These are phyloP conservation scores for Alternaria consortialis DNA, from an alignment of 2,329 filamentous ascomycete species.

Conservation along the genomic window DNA sequence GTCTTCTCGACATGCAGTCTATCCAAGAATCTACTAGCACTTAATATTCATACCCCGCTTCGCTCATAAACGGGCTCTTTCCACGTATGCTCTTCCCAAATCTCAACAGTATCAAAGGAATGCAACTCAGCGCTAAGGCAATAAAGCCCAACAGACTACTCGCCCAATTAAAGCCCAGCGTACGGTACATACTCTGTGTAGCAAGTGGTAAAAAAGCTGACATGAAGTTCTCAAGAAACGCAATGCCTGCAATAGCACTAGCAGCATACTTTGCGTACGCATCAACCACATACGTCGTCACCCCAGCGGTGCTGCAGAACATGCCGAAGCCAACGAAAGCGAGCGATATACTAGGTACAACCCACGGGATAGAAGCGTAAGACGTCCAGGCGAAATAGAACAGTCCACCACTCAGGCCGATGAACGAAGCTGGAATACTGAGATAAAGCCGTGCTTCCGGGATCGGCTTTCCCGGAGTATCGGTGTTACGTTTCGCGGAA, in stretches of 20 bases:
- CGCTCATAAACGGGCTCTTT: slow-evolving; percentile 51
- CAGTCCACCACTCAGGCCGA: slow-evolving; percentile 60
- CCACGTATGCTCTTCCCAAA: slow-evolving; percentile 54
- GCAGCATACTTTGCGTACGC: slow-evolving; percentile 61
- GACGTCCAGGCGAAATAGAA: slow-evolving; percentile 63
- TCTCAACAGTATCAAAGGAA: slow-evolving; percentile 56
- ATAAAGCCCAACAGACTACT: slow-evolving; percentile 58
- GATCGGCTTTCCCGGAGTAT: slow-evolving; percentile 51
- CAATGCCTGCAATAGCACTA: slow-evolving; percentile 60
- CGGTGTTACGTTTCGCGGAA: slow-evolving; percentile 51
- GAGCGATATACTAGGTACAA: slow-evolving; percentile 58
- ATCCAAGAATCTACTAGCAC: neutral
- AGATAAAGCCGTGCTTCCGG: slow-evolving; percentile 59
- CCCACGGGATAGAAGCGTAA: slow-evolving; percentile 56
- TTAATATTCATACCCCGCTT: slow-evolving; percentile 31
- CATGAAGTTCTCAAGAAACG: slow-evolving; percentile 60
- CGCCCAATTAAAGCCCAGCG: slow-evolving; percentile 60
- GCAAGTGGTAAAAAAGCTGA: slow-evolving; percentile 60
- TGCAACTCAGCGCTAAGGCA: slow-evolving; percentile 54
- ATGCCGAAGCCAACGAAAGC: slow-evolving; percentile 61
- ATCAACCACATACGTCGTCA: slow-evolving; percentile 61
- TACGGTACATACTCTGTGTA: slow-evolving; percentile 58
- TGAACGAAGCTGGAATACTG: slow-evolving; percentile 54
- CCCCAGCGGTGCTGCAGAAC: slow-evolving; percentile 56
- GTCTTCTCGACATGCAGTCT: too few species aligned